phyloP scores from a whole-genome alignment of 169 alveolate genomes.

The Sarcocystis neurona region DNA sequence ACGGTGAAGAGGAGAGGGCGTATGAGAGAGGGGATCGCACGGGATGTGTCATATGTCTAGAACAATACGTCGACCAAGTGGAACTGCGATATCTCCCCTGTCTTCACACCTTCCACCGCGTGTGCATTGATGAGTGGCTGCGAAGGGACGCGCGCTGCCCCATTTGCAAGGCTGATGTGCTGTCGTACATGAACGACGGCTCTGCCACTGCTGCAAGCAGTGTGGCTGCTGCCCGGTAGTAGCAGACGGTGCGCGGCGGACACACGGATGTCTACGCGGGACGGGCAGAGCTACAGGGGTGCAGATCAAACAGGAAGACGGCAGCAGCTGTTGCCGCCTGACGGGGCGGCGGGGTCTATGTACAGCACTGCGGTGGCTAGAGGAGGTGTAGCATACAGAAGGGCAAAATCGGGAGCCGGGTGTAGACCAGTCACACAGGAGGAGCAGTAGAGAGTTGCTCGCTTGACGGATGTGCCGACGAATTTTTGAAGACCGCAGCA shows the following conservation, averaged over 20 bases:
- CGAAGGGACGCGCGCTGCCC: background rate
- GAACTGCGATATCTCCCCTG: slow-evolving; percentile 4
- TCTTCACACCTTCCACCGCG: background rate
- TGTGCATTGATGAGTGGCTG: background rate
- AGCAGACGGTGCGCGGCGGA: background rate
- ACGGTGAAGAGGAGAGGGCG: background rate
- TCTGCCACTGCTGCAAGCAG: background rate
- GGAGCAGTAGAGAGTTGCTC: too few relatives aligned
- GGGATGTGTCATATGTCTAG: background rate
- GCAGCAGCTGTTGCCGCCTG: background rate
- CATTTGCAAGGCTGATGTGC: background rate
- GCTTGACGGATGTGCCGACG: too few relatives aligned
- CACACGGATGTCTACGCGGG: background rate
- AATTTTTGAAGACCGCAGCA: too few relatives aligned
- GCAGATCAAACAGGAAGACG: background rate
- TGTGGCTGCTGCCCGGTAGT: background rate
- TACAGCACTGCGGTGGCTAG: background rate
- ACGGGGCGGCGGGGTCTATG: background rate
- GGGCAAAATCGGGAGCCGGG: background rate
- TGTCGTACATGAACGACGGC: background rate
- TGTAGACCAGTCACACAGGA: background rate
- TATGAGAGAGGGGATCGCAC: background rate
- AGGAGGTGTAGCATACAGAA: background rate
- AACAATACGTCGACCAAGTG: background rate
- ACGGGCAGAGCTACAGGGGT: background rate